Conservation (phyloP, 257 asterid species). For the Capsicum rhomboideum region DNA sequence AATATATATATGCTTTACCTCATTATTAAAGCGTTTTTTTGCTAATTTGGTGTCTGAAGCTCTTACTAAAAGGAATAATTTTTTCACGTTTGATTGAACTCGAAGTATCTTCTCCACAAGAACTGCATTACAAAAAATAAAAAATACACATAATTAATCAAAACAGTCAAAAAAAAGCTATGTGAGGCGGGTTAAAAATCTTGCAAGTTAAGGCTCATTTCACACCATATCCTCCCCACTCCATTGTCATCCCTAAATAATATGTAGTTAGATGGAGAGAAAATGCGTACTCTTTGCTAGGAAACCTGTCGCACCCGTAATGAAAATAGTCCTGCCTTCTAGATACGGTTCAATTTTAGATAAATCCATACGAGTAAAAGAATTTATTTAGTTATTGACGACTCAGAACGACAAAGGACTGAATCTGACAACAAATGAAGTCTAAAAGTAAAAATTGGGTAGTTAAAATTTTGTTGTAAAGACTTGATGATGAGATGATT, state of each 20-base stretch:
- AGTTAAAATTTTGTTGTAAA: not conserved
- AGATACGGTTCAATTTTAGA: conserved; percentile 15
- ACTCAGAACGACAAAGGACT: too few species aligned
- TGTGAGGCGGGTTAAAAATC: too few species aligned
- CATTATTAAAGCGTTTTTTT: not conserved
- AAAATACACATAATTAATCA: too few species aligned
- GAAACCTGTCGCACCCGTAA: conserved; percentile 57
- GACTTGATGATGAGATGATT: not conserved
- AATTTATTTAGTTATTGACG: too few species aligned
- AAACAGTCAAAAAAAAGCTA: too few species aligned
- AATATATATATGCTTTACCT: conserved; percentile 9
- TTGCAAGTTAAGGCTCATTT: too few species aligned
- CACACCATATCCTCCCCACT: too few species aligned
- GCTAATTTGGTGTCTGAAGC: not conserved
- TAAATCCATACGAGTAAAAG: conserved; percentile 28
- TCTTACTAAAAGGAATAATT: conserved; percentile 12
- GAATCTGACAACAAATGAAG: too few species aligned
- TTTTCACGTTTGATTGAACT: too few species aligned
- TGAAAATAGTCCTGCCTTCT: conserved; percentile 40
- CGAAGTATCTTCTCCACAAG: conserved; percentile 12
- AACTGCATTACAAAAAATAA: not conserved
- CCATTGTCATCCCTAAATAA: too few species aligned
- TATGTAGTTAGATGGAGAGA: not conserved
- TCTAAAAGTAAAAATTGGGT: not conserved
- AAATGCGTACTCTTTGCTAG: conserved; percentile 29